Conservation (phyloP, 2,329 filamentous ascomycete species). For the Salinomyces thailandicus region DNA sequence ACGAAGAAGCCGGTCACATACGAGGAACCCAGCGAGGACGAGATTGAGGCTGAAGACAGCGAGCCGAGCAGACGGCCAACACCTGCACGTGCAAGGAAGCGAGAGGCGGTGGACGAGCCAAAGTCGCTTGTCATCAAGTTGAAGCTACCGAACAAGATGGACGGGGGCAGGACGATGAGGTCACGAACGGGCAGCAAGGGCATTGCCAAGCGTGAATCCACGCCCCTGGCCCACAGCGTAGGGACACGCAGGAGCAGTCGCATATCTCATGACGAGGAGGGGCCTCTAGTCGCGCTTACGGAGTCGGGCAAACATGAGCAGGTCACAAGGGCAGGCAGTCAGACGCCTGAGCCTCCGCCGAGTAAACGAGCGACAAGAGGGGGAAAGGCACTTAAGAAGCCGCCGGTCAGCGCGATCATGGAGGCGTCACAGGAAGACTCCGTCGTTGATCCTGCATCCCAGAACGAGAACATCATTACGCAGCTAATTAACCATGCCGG, state of each 20-base stretch:
- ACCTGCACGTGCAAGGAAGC: slow-evolving; percentile 22
- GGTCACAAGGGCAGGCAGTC: slow-evolving; percentile 44
- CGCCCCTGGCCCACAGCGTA: slow-evolving; percentile 13
- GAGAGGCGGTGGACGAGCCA: slow-evolving; percentile 8
- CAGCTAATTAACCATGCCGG: slow-evolving; percentile 17
- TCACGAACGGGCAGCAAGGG: slow-evolving; percentile 32
- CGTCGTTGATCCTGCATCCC: slow-evolving; percentile 26
- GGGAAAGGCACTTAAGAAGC: slow-evolving; percentile 40
- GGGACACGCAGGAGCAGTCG: slow-evolving; percentile 46
- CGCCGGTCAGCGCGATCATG: slow-evolving; percentile 37
- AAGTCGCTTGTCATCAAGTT: slow-evolving; percentile 31
- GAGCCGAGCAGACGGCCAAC: slow-evolving; percentile 14
- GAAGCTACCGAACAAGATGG: slow-evolving; percentile 25
- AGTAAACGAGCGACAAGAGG: slow-evolving; percentile 31
- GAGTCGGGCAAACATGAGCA: slow-evolving; percentile 49
- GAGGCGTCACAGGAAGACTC: slow-evolving; percentile 45
- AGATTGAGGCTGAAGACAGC: slow-evolving; percentile 30
- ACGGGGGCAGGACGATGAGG: slow-evolving; percentile 17
- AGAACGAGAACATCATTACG: slow-evolving; percentile 25
- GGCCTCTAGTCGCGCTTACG: slow-evolving; percentile 47
- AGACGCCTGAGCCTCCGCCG: slow-evolving; percentile 36
- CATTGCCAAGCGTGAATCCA: slow-evolving; percentile 25
- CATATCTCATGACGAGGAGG: slow-evolving; percentile 46
- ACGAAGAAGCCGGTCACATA: slow-evolving; percentile 46
- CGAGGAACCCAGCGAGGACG: slow-evolving; percentile 42